Conservation (phyloP, 176 grass and related monocot species). For the Urochloa ruziziensis region DNA sequence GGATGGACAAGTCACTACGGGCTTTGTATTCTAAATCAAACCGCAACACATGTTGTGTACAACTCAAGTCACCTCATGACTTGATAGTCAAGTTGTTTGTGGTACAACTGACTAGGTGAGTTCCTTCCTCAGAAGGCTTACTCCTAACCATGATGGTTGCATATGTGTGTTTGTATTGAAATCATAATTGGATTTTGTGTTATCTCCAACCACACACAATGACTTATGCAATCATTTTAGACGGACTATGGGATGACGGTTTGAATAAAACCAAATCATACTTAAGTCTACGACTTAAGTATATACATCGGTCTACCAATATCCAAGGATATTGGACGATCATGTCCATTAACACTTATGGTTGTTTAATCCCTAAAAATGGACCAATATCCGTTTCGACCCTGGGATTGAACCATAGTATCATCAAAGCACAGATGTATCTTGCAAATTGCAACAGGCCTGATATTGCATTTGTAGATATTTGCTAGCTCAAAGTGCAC, state of each 20-base stretch:
- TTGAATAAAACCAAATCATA: no score
- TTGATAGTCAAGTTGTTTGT: not conserved
- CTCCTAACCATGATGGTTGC: not conserved
- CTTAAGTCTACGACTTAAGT: no score
- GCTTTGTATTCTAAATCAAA: not conserved
- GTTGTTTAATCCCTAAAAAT: no score
- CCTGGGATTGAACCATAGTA: not conserved
- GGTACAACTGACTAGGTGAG: not conserved
- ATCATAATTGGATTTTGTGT: not conserved
- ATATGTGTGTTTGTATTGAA: not conserved
- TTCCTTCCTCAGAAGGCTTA: not conserved
- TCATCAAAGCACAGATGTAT: not conserved
- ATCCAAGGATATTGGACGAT: no score
- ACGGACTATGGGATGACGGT: not conserved
- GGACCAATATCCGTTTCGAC: no score
- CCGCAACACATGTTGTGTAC: not conserved
- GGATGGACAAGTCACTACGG: not conserved
- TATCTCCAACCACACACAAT: not conserved
- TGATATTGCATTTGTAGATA: not conserved
- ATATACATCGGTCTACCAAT: no score
- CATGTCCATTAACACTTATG: no score
- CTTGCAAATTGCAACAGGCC: not conserved
- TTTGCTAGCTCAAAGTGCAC: not conserved
- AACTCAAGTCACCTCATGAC: not conserved
- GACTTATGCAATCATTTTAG: not conserved